A percentile compares a stretch with the other conserved stretches of the same genome.
These are phyloP conservation scores for Casuarina cunninghamiana DNA, from an alignment of 306 rosid species.

Conservation along the genomic window DNA sequence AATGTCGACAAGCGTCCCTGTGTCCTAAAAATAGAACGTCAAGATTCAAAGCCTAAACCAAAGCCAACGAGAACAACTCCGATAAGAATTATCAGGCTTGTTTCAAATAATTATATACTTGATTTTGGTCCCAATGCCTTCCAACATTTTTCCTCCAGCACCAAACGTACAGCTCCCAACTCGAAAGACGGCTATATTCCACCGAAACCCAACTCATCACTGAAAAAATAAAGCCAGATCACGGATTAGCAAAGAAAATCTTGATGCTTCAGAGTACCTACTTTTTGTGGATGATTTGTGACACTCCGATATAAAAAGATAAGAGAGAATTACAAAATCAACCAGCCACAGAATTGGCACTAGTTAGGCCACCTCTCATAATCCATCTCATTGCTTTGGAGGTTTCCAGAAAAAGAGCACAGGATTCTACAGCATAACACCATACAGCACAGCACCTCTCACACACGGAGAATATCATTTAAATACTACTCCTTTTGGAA, in stretches of 20 bases:
- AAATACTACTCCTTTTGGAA: background rate
- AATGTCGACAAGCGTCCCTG: background rate
- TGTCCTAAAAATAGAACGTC: background rate
- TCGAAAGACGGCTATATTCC: background rate
- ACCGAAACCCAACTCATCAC: slow-evolving; percentile 2
- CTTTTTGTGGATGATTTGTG: background rate
- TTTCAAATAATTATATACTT: background rate
- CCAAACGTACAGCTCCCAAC: background rate
- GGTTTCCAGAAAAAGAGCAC: background rate
- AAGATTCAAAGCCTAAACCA: background rate
- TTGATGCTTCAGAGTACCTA: background rate
- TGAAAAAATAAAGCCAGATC: background rate
- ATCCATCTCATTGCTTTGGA: background rate
- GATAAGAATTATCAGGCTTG: background rate
- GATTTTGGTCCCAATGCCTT: background rate
- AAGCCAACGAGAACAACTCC: background rate
- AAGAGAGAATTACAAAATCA: background rate
- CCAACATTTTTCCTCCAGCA: background rate
- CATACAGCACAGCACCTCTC: no score
- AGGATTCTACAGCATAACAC: background rate
- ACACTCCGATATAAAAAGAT: background rate
- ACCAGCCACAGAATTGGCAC: background rate
- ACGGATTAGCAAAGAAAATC: background rate
- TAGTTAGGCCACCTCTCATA: background rate
- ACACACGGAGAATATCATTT: background rate